These are phyloP conservation scores for Paecilomyces formosus DNA, from an alignment of 2,329 filamentous ascomycete species.

Conservation along the genomic window DNA sequence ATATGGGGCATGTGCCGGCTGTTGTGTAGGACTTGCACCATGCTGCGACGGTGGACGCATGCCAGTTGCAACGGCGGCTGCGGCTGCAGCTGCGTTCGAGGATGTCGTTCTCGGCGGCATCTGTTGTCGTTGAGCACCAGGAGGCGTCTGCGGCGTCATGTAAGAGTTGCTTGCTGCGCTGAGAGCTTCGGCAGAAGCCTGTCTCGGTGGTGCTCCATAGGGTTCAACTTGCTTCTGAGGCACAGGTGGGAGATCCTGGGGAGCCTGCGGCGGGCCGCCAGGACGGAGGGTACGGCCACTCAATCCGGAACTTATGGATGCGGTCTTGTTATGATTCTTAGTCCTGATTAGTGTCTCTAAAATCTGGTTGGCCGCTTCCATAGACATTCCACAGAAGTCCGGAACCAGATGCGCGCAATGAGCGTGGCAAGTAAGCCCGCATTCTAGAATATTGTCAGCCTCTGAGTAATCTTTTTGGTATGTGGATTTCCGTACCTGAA, in stretches of 20 bases:
- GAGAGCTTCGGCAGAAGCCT: constrained; percentile 33
- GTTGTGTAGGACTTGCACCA: constrained; percentile 23
- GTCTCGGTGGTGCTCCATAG: constrained; percentile 28
- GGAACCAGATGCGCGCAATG: constrained; percentile 91
- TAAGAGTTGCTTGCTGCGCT: constrained; percentile 36
- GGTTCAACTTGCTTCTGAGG: constrained; percentile 28
- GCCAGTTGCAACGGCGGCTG: constrained; percentile 42
- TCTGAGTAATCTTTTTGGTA: not conserved
- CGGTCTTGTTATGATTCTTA: constrained; percentile 60
- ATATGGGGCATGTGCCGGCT: constrained; percentile 41
- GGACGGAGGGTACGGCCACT: constrained; percentile 61
- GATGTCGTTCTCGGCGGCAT: constrained; percentile 44
- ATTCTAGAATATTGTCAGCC: constrained; percentile 54
- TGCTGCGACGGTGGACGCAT: constrained; percentile 38
- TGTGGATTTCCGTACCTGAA: constrained; percentile 50
- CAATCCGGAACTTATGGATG: constrained; percentile 37
- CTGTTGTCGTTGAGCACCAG: constrained; percentile 34
- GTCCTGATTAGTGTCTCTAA: constrained; percentile 75
- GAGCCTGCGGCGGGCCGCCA: constrained; percentile 36
- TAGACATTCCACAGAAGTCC: constrained; percentile 98
- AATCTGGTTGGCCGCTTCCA: constrained; percentile 93
- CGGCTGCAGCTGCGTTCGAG: constrained; percentile 40
- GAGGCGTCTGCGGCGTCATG: constrained; percentile 40
- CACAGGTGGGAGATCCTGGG: constrained; percentile 29
- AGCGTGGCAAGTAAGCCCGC: constrained; percentile 81